These are phyloP conservation scores for Strigomonas oncopelti DNA, from an alignment of 208 protist species.

Conservation along the genomic window DNA sequence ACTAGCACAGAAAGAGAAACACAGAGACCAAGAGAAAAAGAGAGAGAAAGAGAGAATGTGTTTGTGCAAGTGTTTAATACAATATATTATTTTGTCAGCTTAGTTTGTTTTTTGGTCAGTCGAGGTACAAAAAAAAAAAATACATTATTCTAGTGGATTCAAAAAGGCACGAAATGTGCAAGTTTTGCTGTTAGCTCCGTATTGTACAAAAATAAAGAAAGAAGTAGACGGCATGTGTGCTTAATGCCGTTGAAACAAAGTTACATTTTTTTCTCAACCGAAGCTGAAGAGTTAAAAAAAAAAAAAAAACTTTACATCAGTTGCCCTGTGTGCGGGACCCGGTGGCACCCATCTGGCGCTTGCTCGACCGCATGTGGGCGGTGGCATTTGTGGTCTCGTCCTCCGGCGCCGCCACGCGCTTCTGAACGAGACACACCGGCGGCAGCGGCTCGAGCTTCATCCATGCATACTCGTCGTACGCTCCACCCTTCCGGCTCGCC, in stretches of 20 bases:
- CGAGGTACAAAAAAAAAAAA: too few species aligned
- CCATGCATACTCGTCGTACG: conserved; percentile 17
- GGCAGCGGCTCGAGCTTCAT: conserved; percentile 48
- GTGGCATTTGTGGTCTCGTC: conserved; percentile 14
- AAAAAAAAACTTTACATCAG: conserved; percentile 3
- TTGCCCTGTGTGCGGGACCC: neutral
- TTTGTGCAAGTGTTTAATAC: neutral
- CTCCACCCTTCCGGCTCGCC: neutral
- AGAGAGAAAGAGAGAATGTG: neutral
- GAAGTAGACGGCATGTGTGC: too few species aligned
- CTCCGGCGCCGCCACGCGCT: conserved; percentile 25
- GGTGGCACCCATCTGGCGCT: neutral
- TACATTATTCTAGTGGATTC: too few species aligned
- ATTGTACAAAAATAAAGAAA: too few species aligned
- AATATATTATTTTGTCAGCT: too few species aligned
- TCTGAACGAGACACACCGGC: conserved; percentile 61
- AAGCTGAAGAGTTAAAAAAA: neutral
- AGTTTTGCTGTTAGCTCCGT: too few species aligned
- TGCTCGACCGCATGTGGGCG: neutral
- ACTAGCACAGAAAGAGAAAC: neutral
- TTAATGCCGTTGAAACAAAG: neutral
- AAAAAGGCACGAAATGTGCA: too few species aligned
- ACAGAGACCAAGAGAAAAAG: conserved; percentile 15
- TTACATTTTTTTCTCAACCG: neutral
- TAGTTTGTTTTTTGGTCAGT: too few species aligned